Conservation (phyloP, 257 asterid genomes). For the Solanum rostratum region DNA sequence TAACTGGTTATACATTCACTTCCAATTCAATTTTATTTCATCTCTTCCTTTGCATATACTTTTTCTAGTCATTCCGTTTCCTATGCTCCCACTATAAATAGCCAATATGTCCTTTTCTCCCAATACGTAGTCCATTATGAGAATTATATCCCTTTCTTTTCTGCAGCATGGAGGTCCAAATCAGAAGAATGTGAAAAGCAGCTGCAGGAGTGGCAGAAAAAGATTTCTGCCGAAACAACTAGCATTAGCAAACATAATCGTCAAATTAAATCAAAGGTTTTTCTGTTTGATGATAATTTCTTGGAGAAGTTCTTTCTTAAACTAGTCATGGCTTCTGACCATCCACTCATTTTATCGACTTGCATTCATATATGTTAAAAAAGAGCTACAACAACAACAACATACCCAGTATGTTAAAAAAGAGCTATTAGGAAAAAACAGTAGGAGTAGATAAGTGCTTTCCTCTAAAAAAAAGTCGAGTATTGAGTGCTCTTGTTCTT, state of each 20-base stretch:
- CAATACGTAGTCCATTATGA: not conserved
- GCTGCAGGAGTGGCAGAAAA: slow-evolving; percentile 76
- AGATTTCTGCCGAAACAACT: slow-evolving; percentile 83
- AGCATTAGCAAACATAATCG: slow-evolving; percentile 81
- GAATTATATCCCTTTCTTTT: slow-evolving; percentile 4
- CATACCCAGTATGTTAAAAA: not conserved
- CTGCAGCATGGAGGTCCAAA: slow-evolving; percentile 65
- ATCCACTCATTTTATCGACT: not conserved
- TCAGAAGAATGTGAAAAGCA: slow-evolving; percentile 79
- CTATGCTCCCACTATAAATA: not conserved
- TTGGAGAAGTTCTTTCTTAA: not conserved
- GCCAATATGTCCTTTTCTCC: not conserved
- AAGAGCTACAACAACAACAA: no score
- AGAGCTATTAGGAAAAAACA: not conserved
- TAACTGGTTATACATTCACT: not conserved
- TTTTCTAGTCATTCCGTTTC: not conserved
- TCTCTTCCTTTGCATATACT: not conserved
- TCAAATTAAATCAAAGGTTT: slow-evolving; percentile 84
- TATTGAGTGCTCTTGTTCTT: not conserved
- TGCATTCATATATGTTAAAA: not conserved
- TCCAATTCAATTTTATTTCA: not conserved
- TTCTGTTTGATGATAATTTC: slow-evolving; percentile 11
- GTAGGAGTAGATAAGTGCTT: not conserved
- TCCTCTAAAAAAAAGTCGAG: not conserved
- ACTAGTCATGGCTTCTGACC: not conserved